Base-by-base conservation (phyloP, 768 basidiomycete genomes). In the Mycena chlorophos region DNA sequence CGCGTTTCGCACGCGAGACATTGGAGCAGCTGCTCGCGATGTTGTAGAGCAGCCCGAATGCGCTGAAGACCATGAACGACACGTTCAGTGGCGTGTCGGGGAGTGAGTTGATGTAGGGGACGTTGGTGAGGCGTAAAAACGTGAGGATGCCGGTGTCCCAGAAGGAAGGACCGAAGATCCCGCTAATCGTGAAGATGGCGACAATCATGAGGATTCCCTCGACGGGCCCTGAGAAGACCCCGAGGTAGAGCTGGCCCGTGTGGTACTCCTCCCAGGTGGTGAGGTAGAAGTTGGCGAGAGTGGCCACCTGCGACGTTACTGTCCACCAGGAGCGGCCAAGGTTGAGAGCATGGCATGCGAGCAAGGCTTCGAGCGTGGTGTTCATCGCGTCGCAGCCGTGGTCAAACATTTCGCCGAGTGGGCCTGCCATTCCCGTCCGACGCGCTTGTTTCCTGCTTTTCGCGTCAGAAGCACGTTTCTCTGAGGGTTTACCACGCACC, bases 261-360 rank as follows among this genome's bases (percentile, higher is more conserved):
- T 98, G 89, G 65, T 90, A 93, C 70, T 96, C 82, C 69, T 80
- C 87, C 87, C 88, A 91, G 16, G 89, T 91, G 3, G 88, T 88
- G 19, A 90, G 75, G 69, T 91, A 91, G 65, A 92, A 92, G 68
- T 88, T 90, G 57, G 84, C 85, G 37, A 89, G 72, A 0, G 87
- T 85, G 1, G 86, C 86, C 12, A 87, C 78, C 68, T 95, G 91
- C 1, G 89, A 89, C 0, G 89, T 83, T 29, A 98, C 87, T 0
- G 94, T 98, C 96, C 94, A 98, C 94, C 97, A 98, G 0, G 92
- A 94, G 19, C 94, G 79, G 13, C 91, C 93, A 20, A 98, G 78
- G 63, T 96, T 95, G 40, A 99, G 82, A 0, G 97, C 95, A 25
- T 89, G 84, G 6, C 85, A 77, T 5, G 84, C 82, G 38, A 99